Evolutionary conservation across 78 protist genomes (phyloP).

Genomic region (Tieghemostelium lacteum): DNA sequence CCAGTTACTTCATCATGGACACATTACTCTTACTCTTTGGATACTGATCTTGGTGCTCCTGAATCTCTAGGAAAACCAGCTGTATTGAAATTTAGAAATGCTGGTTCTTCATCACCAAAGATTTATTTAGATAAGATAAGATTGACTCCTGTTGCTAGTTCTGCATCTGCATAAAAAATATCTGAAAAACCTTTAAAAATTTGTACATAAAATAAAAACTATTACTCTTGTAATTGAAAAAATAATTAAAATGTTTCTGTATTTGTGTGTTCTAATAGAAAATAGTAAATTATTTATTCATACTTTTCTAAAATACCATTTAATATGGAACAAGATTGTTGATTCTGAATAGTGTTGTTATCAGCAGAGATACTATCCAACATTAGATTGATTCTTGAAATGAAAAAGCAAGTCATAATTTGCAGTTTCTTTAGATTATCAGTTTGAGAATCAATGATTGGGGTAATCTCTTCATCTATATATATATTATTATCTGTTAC

Average conservation of each 20-base stretch:
- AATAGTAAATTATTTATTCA: too few relatives aligned
- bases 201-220: too few relatives aligned
- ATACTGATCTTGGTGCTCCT: slow-evolving; percentile 36
- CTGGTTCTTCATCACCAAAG: slow-evolving; percentile 16
- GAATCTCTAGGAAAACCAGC: slow-evolving; percentile 55
- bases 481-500: not conserved
- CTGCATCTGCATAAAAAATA: not conserved
- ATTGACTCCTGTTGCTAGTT: slow-evolving; percentile 1
- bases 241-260: too few relatives aligned
- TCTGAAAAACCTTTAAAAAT: too few relatives aligned
- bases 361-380: not conserved
- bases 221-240: too few relatives aligned
- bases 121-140: slow-evolving; percentile 49
- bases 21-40: slow-evolving; percentile 15
- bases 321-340: too few relatives aligned
- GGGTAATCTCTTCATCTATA: not conserved
- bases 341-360: too few relatives aligned
- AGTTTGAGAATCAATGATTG: not conserved
- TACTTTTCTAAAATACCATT: too few relatives aligned
- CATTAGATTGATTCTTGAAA: slow-evolving; percentile 4
- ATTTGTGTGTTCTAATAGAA: too few relatives aligned
- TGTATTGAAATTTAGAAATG: slow-evolving; percentile 42
- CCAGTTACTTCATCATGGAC: slow-evolving; percentile 41
- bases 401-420: slow-evolving; percentile 16
- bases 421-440: not conserved